Percentiles rank a stretch among this genome's conserved stretches.
Evolutionary conservation across 306 rosid species (phyloP).

Genomic region (Vicia sativa): DNA sequence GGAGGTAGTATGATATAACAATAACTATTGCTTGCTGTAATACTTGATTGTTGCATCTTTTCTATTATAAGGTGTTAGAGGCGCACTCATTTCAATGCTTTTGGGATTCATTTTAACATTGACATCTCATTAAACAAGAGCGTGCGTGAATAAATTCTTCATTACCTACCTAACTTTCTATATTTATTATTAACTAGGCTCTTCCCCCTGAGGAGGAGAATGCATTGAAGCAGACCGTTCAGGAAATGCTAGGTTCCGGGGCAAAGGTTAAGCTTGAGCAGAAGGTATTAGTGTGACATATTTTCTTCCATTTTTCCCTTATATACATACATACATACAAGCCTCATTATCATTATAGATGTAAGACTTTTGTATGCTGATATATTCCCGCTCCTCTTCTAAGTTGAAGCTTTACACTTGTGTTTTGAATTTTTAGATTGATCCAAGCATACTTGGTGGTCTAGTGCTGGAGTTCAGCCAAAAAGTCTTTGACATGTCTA

Average conservation of each 20-base stretch:
- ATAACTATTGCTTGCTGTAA: neutral
- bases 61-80: neutral
- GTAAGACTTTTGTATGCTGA: neutral
- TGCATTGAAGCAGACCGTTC: conserved; percentile 82
- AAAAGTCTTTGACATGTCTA: conserved; percentile 93
- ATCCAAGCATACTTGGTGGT: conserved; percentile 87
- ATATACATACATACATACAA: too few species aligned
- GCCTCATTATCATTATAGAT: neutral
- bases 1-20: too few species aligned
- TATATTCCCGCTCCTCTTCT: neutral
- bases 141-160: conserved; percentile 6
- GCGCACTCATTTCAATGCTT: conserved; percentile 4
- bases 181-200: conserved; percentile 51
- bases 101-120: conserved; percentile 7
- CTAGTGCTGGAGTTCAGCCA: conserved; percentile 72
- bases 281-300: conserved; percentile 57
- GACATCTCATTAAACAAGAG: conserved; percentile 7
- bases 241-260: conserved; percentile 74
- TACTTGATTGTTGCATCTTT: neutral
- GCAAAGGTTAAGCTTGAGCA: conserved; percentile 76
- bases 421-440: conserved; percentile 58
- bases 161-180: conserved; percentile 28
- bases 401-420: conserved; percentile 7
- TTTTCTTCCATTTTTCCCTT: neutral
- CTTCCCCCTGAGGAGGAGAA: conserved; percentile 90